Base-by-base conservation (phyloP, 1,139 yeast species). In the Candida sanyaensis region DNA sequence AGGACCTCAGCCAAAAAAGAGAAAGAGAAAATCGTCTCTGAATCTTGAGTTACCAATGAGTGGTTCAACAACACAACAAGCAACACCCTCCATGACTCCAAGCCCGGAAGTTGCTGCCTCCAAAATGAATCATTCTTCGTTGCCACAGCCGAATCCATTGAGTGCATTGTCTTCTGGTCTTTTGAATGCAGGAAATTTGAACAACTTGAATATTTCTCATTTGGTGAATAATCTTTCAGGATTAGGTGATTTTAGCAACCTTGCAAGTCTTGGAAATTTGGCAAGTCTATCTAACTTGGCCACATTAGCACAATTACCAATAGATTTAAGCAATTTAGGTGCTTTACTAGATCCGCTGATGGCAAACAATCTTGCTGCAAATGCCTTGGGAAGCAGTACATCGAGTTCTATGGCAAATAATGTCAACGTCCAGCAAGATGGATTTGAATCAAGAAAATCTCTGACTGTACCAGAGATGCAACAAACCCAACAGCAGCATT, bases 191-290 rank as follows among this genome's bases (percentile, higher is more conserved):
- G 80, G 80, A 3, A 74, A 74, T 54, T 61, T 75, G 51, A 75
- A 75, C 53, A 75, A 75, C 54, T 60, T 75, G 52, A 75, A 73
- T 54, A 55, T 75, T 45, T 71, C 78, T 48, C 79, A 74, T 49
- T 65, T 75, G 54, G 78, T 75, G 24, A 72, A 75, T 54, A 73
- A 73, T 50, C 58, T 75, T 32, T 65, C 75, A 30, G 75, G 74
- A 6, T 32, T 53, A 13, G 48, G 50, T 10, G 44, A 41, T 39
- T 46, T 51, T 17, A 34, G 44, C 4, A 75, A 71, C 47, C 55
- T 72, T 43, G 61, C 71, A 43, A 60, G 64, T 32, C 59, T 73
- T 28, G 78, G 78, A 2, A 72, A 65, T 51, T 57, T 73, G 47
- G 77, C 79, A 8, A 73, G 68, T 50, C 59, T 75, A 39, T 63